These are phyloP conservation scores for Rhodotorula sp. DNA, from an alignment of 1,284 basidiomycete genomes.

Conservation along the genomic window DNA sequence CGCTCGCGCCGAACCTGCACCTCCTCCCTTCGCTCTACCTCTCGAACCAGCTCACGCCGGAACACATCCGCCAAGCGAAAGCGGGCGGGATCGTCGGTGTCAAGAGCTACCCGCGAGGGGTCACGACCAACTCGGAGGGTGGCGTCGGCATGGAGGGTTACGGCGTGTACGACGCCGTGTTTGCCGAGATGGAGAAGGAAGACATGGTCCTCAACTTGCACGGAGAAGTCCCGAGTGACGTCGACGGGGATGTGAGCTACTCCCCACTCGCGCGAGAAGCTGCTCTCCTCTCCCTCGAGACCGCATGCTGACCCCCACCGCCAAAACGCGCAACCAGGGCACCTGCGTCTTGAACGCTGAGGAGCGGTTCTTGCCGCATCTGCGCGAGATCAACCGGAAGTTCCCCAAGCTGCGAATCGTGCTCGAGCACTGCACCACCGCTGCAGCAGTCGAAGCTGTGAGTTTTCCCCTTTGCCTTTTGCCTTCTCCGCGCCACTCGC, in stretches of 20 bases:
- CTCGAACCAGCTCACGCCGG: slow-evolving; percentile 82
- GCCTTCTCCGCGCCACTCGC: not conserved
- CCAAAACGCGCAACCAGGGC: slow-evolving; percentile 57
- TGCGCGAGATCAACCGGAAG: slow-evolving; percentile 73
- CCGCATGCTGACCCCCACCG: not conserved
- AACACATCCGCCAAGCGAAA: slow-evolving; percentile 85
- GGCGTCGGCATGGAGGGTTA: slow-evolving; percentile 87
- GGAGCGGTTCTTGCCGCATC: slow-evolving; percentile 81
- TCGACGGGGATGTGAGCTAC: slow-evolving; percentile 59
- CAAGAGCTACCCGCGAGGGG: slow-evolving; percentile 95
- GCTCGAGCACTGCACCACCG: slow-evolving; percentile 97
- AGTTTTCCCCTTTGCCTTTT: not conserved
- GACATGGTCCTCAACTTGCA: slow-evolving; percentile 96
- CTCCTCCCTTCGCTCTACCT: slow-evolving; percentile 97
- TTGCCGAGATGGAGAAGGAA: slow-evolving; percentile 89
- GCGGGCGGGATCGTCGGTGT: slow-evolving; percentile 84
- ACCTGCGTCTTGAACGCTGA: slow-evolving; percentile 95
- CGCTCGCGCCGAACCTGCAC: slow-evolving; percentile 73
- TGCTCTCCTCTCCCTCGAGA: too few relatives aligned
- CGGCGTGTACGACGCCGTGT: slow-evolving; percentile 89
- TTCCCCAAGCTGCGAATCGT: slow-evolving; percentile 97
- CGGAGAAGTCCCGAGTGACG: slow-evolving; percentile 93
- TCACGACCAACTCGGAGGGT: slow-evolving; percentile 95
- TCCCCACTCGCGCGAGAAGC: too few relatives aligned
- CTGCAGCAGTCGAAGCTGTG: slow-evolving; percentile 75